Base-by-base conservation (phyloP, 2,329 filamentous ascomycete genomes). In the Exserohilum turcica region DNA sequence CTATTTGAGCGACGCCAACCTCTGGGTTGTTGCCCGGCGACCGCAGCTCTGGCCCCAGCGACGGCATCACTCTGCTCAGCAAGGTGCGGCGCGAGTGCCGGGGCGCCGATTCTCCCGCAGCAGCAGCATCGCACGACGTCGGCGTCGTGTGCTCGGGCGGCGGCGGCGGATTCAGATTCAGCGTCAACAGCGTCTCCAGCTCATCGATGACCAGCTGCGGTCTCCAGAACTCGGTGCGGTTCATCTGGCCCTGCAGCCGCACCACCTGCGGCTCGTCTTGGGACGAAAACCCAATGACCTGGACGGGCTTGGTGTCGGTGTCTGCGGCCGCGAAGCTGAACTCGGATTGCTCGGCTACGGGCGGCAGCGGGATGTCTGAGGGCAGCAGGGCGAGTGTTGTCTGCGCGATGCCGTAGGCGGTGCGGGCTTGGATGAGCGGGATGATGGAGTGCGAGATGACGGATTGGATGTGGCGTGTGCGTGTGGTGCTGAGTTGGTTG, bases 301-400 rank as follows among this genome's bases (percentile, higher is more conserved):
- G 73, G 0, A 73, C 60, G 1, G 61, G 52, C 29, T 64, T 63
- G 12, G 38, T 19, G n/a, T 52, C 52, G 40, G 32, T 51, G 12
- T 45, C 61, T 39, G 37, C 50, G 9, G 39, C n/a, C n/a, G n/a
- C 65, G 54, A 72, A 73, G 31, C 63, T 67, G 59, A 66, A 72
- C 18, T 72, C 68, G 6, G 67, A 68, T 13, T 68, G 71, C 42
- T 66, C 64, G 33, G 48, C 42, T 3, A 56, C 49, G 3, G 57
- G 28, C 0, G 68, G 63, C 2, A 70, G 49, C 4, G 68, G 64
- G 8, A 76, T 70, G 53, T 78, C 75, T 3, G 77, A 78, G 8
- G 78, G 78, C 0, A 81, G 63, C 12, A 81, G 67, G 28, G 79
- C 70, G 52, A 80, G 74, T 10, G 72, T 77, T 12, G 76, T 77